Base-by-base conservation (phyloP, 2,329 filamentous ascomycete species). In the Colletotrichum camelliae region DNA sequence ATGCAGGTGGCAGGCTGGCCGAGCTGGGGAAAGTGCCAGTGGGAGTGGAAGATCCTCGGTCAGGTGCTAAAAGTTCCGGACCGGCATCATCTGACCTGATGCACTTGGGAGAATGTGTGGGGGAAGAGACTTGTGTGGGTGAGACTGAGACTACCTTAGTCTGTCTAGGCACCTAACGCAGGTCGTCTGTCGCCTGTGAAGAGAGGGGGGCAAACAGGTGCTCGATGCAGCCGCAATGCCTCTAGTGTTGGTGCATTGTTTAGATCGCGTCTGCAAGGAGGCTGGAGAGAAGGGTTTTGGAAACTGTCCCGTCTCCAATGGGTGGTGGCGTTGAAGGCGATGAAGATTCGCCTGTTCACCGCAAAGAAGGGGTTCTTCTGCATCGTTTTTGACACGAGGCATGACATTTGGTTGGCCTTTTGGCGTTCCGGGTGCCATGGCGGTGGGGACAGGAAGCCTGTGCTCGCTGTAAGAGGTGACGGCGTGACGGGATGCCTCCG, bases 21-120 rank as follows among this genome's bases (percentile, higher is more conserved):
- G 60, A 27, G 27, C 72, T 74, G 60, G 67, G 67, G 67, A 33
- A 71, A 69, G 61, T 21, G 43, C n/a, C 43, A 48, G 43, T 39
- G 35, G 27, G 52, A 57, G 62, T 72, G 35, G 62, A 21, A 76
- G 74, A 74, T 69, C 33, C 39, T 76, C 74, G 74, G 70, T 76
- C 74, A 76, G 74, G 74, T 76, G 74, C 58, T 74, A 60, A 69
- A 76, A 69, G 70, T 48, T 74, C 74, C 74, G 58, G 70, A 57
- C 70, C 58, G 48, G 27, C 65, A 74, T 76, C 74, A 74, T 76
- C 64, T 76, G 74, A 76, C 70, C 62, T 62, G 62, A 15, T 33
- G 39, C 52, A 31, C 16, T 39, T 37, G 37, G 57, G 35, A 15
- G 55, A 52, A 31, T 65, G 58, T 75, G 70, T 76, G 73, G 61